A percentile compares a stretch with the other conserved stretches of the same genome.
Conservation (phyloP, 495 filamentous ascomycete species). For the Trichoderma virens region DNA sequence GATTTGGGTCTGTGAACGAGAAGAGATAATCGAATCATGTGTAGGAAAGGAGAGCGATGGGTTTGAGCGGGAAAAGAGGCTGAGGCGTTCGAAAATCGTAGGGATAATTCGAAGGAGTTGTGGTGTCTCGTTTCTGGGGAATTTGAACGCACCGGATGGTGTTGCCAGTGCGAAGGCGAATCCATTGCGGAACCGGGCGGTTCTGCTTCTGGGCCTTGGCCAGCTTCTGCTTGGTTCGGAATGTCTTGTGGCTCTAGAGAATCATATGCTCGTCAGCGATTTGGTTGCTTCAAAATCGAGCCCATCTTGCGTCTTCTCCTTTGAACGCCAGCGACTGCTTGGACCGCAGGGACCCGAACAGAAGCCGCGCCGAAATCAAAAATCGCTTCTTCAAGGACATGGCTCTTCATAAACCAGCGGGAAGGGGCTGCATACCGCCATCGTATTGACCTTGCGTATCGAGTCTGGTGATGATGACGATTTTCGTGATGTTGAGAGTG, state of each 20-base stretch:
- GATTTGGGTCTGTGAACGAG: neutral
- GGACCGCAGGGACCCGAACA: neutral
- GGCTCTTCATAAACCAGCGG: neutral
- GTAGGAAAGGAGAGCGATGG: neutral
- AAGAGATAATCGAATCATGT: neutral
- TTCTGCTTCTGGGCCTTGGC: conserved; percentile 99
- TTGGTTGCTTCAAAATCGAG: neutral
- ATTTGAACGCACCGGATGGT: conserved; percentile 80
- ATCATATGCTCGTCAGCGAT: conserved; percentile 17
- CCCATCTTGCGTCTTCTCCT: neutral
- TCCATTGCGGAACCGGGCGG: conserved; percentile 99
- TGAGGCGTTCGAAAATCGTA: neutral
- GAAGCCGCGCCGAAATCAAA: neutral
- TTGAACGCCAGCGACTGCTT: neutral
- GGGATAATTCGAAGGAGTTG: neutral
- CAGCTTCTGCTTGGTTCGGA: conserved; percentile 99
- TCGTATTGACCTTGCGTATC: conserved; percentile 12
- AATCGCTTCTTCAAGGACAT: neutral
- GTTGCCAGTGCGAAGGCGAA: conserved; percentile 94
- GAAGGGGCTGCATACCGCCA: conserved; percentile 10
- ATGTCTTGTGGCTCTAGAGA: conserved; percentile 90
- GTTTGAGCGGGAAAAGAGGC: neutral
- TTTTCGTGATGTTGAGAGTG: conserved; percentile 9
- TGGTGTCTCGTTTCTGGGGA: neutral
- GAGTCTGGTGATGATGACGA: conserved; percentile 13